Conservation (phyloP, 164 flowering plant genomes). For the Annona cherimola region DNA sequence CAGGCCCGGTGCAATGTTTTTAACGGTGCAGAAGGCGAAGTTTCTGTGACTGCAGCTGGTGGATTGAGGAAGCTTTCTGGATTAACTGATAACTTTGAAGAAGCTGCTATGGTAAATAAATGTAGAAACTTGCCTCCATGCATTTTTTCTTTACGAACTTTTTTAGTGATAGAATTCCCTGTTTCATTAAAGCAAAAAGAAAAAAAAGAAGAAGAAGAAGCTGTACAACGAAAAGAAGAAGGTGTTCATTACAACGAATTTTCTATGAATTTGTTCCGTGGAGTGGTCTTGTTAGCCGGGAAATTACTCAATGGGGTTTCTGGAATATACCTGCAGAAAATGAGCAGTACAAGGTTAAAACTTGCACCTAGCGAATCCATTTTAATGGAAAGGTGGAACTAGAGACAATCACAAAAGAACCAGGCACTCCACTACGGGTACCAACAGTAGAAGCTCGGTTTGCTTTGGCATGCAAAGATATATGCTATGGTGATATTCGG, state of each 20-base stretch:
- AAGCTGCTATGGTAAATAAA: slow-evolving; percentile 73
- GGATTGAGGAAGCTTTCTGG: slow-evolving; percentile 88
- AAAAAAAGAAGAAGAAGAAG: too few species aligned
- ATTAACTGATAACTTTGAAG: slow-evolving; percentile 54
- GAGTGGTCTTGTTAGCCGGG: slow-evolving; percentile 80
- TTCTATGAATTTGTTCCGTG: slow-evolving; percentile 98
- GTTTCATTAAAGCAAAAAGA: too few species aligned
- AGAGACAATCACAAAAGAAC: slow-evolving; percentile 63
- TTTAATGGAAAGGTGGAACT: slow-evolving; percentile 59
- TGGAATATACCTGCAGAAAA: slow-evolving; percentile 81
- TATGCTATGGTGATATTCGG: slow-evolving; percentile 63
- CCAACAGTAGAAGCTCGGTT: slow-evolving; percentile 85
- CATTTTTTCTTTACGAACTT: too few species aligned
- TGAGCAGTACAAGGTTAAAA: slow-evolving; percentile 50
- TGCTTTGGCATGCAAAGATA: slow-evolving; percentile 84
- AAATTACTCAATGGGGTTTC: slow-evolving; percentile 79
- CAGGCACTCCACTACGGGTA: slow-evolving; percentile 81
- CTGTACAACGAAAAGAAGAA: too few species aligned
- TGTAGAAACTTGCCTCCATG: background rate
- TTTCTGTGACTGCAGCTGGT: slow-evolving; percentile 87
- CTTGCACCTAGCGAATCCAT: background rate
- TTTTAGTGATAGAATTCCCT: too few species aligned
- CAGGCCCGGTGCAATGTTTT: slow-evolving; percentile 93
- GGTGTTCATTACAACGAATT: slow-evolving; percentile 61
- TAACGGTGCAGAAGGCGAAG: slow-evolving; percentile 82